Conservation (phyloP, 2,329 filamentous ascomycete species). For the Clarireedia monteithiana region DNA sequence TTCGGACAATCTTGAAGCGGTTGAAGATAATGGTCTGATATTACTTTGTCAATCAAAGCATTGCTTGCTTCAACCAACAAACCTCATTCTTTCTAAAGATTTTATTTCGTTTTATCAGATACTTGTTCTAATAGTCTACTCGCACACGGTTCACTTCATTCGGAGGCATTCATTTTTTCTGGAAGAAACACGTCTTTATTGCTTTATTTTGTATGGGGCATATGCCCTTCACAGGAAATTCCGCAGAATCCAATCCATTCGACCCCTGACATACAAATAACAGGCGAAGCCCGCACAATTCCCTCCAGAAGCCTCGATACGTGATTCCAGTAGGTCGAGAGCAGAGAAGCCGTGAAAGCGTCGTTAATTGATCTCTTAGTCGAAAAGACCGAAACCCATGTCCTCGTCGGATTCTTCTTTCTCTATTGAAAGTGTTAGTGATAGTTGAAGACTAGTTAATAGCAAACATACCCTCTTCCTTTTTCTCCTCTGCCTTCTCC, state of each 20-base stretch:
- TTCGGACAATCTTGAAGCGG: too few relatives aligned
- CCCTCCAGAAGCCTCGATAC: conserved; percentile 21
- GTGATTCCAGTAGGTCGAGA: conserved; percentile 19
- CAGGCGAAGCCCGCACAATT: conserved; percentile 25
- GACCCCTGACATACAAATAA: conserved; percentile 24
- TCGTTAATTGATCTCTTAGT: conserved; percentile 43
- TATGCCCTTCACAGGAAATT: conserved; percentile 18
- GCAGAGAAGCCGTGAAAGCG: conserved; percentile 15
- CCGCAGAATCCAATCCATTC: conserved; percentile 14
- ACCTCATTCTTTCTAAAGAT: too few relatives aligned
- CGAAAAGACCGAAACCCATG: conserved; percentile 71
- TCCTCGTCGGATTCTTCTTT: conserved; percentile 68
- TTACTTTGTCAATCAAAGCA: too few relatives aligned
- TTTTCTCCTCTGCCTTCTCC: conserved; percentile 58
- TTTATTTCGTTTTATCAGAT: too few relatives aligned
- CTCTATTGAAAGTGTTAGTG: conserved; percentile 34
- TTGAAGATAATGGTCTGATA: too few relatives aligned
- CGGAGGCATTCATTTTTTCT: not conserved
- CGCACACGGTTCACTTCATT: not conserved
- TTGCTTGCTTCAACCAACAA: too few relatives aligned
- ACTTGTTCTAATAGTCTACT: not conserved
- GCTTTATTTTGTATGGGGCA: conserved; percentile 24
- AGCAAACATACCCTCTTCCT: conserved; percentile 69
- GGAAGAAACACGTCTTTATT: conserved; percentile 29
- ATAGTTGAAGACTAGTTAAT: conserved; percentile 21